These are phyloP conservation scores for Lepiota brunneoincarnata DNA, from an alignment of 768 basidiomycete species.

Conservation along the genomic window DNA sequence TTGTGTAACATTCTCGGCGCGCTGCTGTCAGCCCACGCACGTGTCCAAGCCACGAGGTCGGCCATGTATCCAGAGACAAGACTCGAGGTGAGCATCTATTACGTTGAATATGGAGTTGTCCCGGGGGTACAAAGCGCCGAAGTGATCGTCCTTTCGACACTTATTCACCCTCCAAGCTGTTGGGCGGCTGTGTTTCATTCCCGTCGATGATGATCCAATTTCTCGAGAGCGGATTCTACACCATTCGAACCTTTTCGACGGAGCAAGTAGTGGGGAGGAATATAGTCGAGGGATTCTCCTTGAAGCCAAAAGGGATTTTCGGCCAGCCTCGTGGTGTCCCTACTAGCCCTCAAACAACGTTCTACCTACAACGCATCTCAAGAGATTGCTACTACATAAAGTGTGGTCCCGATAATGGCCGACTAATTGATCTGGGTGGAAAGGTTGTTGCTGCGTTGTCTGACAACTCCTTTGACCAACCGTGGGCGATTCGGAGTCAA, in stretches of 20 bases:
- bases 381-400: not conserved
- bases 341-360: not conserved
- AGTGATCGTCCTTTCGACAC: too few species aligned
- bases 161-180: too few species aligned
- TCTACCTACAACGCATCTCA: not conserved
- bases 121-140: too few species aligned
- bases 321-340: conserved; percentile 8
- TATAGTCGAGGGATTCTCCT: conserved; percentile 2
- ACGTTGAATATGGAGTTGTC: too few species aligned
- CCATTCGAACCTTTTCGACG: not conserved
- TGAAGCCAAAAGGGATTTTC: conserved; percentile 3
- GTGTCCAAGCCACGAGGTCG: too few species aligned
- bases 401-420: conserved; percentile 1
- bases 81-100: too few species aligned
- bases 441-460: conserved; percentile 6
- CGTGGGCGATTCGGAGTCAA: conserved; percentile 4
- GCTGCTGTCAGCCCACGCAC: too few species aligned
- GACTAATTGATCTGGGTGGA: not conserved
- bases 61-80: too few species aligned
- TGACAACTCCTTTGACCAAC: not conserved
- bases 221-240: conserved; percentile 5
- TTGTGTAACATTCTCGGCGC: too few species aligned
- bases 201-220: not conserved
- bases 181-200: too few species aligned
- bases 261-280: conserved; percentile 2